Percentiles rank a stretch among this genome's conserved stretches.
Conservation (phyloP, 1,284 basidiomycete genomes). For the Baeospora myosura region DNA sequence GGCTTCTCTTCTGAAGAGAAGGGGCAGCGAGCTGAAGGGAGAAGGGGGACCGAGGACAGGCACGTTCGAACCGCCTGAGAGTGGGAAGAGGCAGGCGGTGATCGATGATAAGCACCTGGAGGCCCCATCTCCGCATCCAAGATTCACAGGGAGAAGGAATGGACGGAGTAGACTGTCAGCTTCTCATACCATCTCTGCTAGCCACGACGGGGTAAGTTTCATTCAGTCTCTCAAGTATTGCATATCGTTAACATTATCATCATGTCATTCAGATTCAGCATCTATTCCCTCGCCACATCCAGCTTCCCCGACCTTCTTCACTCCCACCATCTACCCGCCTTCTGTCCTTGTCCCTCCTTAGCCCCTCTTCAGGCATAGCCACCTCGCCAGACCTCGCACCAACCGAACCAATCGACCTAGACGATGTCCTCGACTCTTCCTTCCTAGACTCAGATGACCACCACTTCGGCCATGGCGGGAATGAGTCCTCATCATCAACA, state of each 20-base stretch:
- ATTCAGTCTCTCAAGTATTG: slow-evolving; percentile 2
- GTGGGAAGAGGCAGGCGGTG: slow-evolving; percentile 37
- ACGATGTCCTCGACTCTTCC: slow-evolving; percentile 73
- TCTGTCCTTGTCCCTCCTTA: slow-evolving; percentile 17
- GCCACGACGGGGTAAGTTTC: slow-evolving; percentile 8
- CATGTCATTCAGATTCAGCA: neutral
- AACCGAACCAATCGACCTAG: slow-evolving; percentile 59
- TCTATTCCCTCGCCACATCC: slow-evolving; percentile 7
- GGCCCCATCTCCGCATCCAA: slow-evolving; percentile 63
- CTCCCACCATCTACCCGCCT: slow-evolving; percentile 12
- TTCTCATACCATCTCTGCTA: slow-evolving; percentile 13
- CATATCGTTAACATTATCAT: slow-evolving; percentile 1
- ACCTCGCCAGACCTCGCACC: slow-evolving; percentile 28
- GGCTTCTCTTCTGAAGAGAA: too few relatives aligned
- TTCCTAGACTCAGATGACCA: slow-evolving; percentile 37
- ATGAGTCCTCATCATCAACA: slow-evolving; percentile 11
- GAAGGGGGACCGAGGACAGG: slow-evolving; percentile 43
- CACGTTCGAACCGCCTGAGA: slow-evolving; percentile 36
- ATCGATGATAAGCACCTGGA: slow-evolving; percentile 49
- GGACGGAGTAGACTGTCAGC: slow-evolving; percentile 21
- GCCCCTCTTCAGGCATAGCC: slow-evolving; percentile 22
- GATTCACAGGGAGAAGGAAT: slow-evolving; percentile 27
- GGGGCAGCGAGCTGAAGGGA: slow-evolving; percentile 12
- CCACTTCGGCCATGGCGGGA: slow-evolving; percentile 7
- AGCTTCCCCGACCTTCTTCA: slow-evolving; percentile 11